Evolutionary conservation across 192 early-diverging fungal genomes (phyloP).

Genomic region (Backusella sp.): DNA sequence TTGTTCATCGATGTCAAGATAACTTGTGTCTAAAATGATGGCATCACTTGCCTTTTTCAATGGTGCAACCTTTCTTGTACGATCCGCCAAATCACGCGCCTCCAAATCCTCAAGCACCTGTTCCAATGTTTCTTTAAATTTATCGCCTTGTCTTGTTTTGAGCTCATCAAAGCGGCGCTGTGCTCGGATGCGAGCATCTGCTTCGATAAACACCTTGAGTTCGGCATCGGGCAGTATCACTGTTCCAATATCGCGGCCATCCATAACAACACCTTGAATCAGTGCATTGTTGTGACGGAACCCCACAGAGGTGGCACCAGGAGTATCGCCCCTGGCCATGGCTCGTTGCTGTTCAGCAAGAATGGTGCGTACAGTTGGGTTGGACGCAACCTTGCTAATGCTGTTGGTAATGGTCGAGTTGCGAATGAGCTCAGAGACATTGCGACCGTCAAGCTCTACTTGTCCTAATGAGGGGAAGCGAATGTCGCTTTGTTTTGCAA

Average conservation of each 20-base stretch:
- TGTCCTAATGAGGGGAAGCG: conserved; percentile 17
- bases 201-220: conserved; percentile 75
- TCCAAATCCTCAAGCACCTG: conserved; percentile 63
- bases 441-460: conserved; percentile 50
- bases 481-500: conserved; percentile 25
- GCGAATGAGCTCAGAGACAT: conserved; percentile 66
- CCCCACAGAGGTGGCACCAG: not conserved
- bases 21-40: conserved; percentile 71
- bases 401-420: conserved; percentile 51
- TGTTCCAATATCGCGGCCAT: conserved; percentile 81
- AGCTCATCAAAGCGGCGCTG: conserved; percentile 65
- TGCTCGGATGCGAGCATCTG: conserved; percentile 63
- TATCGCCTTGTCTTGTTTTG: conserved; percentile 30
- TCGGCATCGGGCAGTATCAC: conserved; percentile 73
- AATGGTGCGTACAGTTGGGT: conserved; percentile 50
- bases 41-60: conserved; percentile 71
- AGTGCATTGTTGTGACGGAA: conserved; percentile 9
- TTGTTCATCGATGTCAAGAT: conserved; percentile 64
- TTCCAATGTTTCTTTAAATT: conserved; percentile 29
- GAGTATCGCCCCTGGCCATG: conserved; percentile 39
- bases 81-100: conserved; percentile 66
- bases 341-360: conserved; percentile 54
- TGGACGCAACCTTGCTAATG: conserved; percentile 61
- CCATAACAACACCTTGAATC: conserved; percentile 71
- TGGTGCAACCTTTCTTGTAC: conserved; percentile 62